Evolutionary conservation across 164 flowering plant species (phyloP), one percentile per base, ranked within the genome.

Genomic region (Berberis thunbergii): DNA sequence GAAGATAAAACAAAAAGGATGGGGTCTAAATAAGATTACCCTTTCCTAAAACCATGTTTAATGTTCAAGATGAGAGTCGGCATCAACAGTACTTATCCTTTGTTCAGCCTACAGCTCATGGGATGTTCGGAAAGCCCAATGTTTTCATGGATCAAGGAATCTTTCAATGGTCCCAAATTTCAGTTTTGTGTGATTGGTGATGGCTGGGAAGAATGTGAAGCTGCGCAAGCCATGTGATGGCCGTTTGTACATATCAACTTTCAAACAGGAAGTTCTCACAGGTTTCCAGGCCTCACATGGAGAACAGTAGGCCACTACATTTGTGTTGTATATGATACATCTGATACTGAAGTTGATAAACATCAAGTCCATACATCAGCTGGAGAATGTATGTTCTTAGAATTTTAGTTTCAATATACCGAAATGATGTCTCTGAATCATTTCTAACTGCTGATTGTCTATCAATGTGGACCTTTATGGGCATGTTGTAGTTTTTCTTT

Each of bases 161-260:
- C 91, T 2, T 94, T 81, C 62, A 68, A 60, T 45, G 59, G 74
- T 61, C 81, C 82, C 40, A 80, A 78, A 64, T 76, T 77, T 57
- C 83, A 69, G 60, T 94, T 91, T 65, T 94, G 99, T 61, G 99
- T 77, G 40, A 89, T 94, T 60, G 99, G 99, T 6, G 93, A 94
- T 71, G 97, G 99, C 26, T 81, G 83, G 86, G 99, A 91, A 74
- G 99, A 94, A 77, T 86, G 97, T 69, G 88, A 80, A 72, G 97
- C 96, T 53, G 96, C 99, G 42, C 70, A 91, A 62, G 8, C 76
- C 49, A 79, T 91, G 91, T 75, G 62, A 64, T 94, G 99, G 99
- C 99, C 99, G 8, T 87, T 86, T 66, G 78, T 91, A 41, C 71
- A 82, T 67, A 83, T 94, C 38, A 91, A 86, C 72, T 66, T 70